Evolutionary conservation across 2,329 filamentous ascomycete species (phyloP), one percentile per base, ranked within the genome.

Genomic region (Cladobotryum protrusum): DNA sequence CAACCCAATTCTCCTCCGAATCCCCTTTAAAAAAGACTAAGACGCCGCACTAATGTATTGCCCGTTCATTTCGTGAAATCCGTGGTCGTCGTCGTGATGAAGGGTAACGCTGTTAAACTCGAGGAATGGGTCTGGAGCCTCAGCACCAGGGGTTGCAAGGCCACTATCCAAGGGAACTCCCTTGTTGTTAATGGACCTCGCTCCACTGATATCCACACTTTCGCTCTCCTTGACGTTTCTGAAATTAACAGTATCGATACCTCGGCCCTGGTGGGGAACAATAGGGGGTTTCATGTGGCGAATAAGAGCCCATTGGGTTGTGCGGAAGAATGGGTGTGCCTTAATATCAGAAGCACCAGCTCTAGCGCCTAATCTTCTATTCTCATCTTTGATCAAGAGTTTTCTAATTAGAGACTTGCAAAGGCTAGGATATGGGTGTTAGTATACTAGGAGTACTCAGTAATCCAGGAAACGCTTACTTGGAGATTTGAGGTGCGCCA

Each of bases 61-160:
- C 20, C 59, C 61, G 11, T 59, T 62, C 45, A 59, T 54, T 12
- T 53, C 43, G 19, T 53, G 47, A 36, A 53, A 53, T 7, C 43
- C 57, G 50, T 83, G 74, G 45, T 90, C 87, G 59, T 96, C 92
- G 14, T 97, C 93, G 64, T 99, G 93, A 68, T 97, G 92, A 54
- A 99, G 75, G 45, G 93, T 99, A 39, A 99, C 91, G 65, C 89
- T 95, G 75, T 97, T 99, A 71, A 99, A 99, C 68, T 97, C 93
- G 69, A 96, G 89, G 65, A 99, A 99, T 2, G 93, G 93, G 76
- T 99, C 93, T 3, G 81, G 76, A 35, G 85, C 66, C 64, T 96
- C 92, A 35, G 78, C 87, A 41, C 87, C 88, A 1, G 92, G 92
- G 3, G 92, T 97, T 2, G 86, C 82, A 47, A 95, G 75, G 1